phyloP scores from a whole-genome alignment of 1,284 basidiomycete species.

The Somion occarium region DNA sequence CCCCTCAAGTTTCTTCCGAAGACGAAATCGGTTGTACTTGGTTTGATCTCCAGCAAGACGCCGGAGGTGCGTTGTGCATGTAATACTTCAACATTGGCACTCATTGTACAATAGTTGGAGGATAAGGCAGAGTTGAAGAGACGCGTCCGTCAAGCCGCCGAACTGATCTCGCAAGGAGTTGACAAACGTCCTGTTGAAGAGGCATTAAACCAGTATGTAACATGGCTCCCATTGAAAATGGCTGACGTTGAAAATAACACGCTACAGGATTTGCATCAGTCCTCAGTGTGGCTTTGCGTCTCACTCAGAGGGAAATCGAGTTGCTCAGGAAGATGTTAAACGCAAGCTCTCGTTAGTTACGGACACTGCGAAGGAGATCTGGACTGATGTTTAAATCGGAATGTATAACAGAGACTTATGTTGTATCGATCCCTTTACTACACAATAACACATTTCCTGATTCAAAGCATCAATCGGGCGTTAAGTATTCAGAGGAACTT shows the following conservation, averaged over 20 bases:
- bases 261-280: slow-evolving; percentile 57
- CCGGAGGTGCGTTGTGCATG: slow-evolving; percentile 34
- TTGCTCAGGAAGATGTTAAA: slow-evolving; percentile 48
- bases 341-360: slow-evolving; percentile 50
- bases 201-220: slow-evolving; percentile 55
- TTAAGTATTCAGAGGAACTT: no score
- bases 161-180: slow-evolving; percentile 47
- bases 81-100: no score
- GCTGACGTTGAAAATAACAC: slow-evolving; percentile 1
- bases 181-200: slow-evolving; percentile 47
- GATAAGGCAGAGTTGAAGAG: slow-evolving; percentile 51
- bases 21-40: slow-evolving; percentile 68
- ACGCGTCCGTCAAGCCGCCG: slow-evolving; percentile 63
- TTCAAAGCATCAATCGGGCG: no score
- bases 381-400: slow-evolving; percentile 26
- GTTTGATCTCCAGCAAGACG: slow-evolving; percentile 72
- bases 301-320: slow-evolving; percentile 59
- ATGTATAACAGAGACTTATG: no score
- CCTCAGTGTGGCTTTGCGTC: slow-evolving; percentile 77
- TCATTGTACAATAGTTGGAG: slow-evolving; percentile 64
- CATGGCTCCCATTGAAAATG: background rate
- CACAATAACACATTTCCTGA: no score
- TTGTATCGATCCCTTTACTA: no score
- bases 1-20: slow-evolving; percentile 63
- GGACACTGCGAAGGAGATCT: slow-evolving; percentile 49